Evolutionary conservation across 2,329 filamentous ascomycete species (phyloP), one percentile per base, ranked within the genome.

Genomic region (Dryadomyces quercus-mongolicae): DNA sequence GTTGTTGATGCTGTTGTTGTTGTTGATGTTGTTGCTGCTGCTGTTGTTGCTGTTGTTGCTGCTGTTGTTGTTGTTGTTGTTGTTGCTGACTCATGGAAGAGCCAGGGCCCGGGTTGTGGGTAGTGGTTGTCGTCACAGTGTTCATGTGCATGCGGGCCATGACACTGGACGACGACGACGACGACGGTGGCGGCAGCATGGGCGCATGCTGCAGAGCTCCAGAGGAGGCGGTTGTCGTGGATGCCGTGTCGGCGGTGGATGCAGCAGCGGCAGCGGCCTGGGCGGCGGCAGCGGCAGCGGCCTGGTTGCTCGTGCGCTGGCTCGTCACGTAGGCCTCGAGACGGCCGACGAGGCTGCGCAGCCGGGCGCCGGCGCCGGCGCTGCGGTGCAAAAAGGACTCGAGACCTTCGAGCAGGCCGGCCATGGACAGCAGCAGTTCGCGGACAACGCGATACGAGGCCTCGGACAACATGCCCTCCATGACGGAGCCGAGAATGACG

Each of bases 401-500:
- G 42, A 59, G 48, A 40, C 58, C 56, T 40, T 66, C 63, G 3
- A 67, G 62, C 45, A 67, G 58, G 20, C 58, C 53, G 3, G 64
- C 64, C 63, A 67, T 66, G 20, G 61, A 63, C 20, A 67, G 57
- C 36, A 68, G 60, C 48, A 67, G 57, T 9, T 59, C 59, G 18
- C 64, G 60, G 13, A 67, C 62, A 4, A 58, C 59, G 43, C 54
- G 60, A 51, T 62, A 67, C 15, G 63, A 60, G 8, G 53, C 54
- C 54, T 67, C 64, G 10, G 61, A 64, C 25, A 68, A 58, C 2
- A 60, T 61, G 13, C 62, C 62, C 49, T 66, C 65, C 57, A 68
- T 63, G 40, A 67, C 64, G 13, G 66, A 65, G 21, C 66, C 65
- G 6, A 68, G 59, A n/a, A 68, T 66, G 21, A 59, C 61, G 49